These are phyloP conservation scores for Colletotrichum scovillei DNA, from an alignment of 2,329 filamentous ascomycete genomes.

Conservation along the genomic window DNA sequence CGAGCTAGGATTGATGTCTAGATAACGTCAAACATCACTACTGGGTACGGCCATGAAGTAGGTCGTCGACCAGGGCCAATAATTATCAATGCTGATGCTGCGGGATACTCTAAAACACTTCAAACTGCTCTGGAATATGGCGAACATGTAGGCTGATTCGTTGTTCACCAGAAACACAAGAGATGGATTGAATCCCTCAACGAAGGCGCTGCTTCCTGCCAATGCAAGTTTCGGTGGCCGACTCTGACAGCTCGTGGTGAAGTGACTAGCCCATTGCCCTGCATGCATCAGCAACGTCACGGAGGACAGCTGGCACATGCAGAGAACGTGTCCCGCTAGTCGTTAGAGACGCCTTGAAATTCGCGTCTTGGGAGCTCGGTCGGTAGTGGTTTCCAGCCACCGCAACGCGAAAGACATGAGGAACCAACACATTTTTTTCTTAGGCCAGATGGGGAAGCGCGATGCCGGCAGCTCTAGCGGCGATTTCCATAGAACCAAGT, in stretches of 20 bases:
- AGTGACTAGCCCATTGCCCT: constrained; percentile 3
- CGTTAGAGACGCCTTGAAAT: not conserved
- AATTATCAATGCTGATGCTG: not conserved
- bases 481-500: constrained; percentile 9
- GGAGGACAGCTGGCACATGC: constrained; percentile 9
- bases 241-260: not conserved
- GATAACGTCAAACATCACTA: not conserved
- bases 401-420: constrained; percentile 3
- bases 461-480: not conserved
- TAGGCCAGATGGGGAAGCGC: not conserved
- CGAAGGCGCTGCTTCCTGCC: constrained; percentile 3
- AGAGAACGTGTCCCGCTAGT: not conserved
- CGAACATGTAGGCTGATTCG: constrained; percentile 1
- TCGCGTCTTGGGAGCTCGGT: not conserved
- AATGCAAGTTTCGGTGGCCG: constrained; percentile 25
- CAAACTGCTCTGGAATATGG: not conserved
- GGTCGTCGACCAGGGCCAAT: not conserved
- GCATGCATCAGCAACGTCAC: not conserved
- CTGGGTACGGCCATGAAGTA: not conserved
- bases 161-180: not conserved
- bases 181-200: not conserved
- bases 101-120: constrained; percentile 6
- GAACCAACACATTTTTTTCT: not conserved
- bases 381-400: constrained; percentile 7
- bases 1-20: not conserved